Conservation (phyloP, 139 green algal species). For the Coelastrella sp. region DNA sequence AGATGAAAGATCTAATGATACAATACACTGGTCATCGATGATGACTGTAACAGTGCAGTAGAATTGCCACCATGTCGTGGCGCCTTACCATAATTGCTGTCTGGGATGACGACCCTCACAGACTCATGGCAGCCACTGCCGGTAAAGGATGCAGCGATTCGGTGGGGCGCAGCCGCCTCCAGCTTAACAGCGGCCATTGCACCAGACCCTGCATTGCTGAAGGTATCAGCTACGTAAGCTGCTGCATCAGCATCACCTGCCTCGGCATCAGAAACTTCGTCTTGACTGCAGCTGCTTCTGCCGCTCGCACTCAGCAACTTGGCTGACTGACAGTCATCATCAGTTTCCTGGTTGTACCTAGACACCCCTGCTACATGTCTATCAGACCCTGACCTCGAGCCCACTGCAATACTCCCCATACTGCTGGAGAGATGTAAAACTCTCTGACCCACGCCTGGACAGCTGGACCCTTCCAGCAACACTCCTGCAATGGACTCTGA, state of each 20-base stretch:
- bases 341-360: neutral
- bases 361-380: neutral
- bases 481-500: too few species aligned
- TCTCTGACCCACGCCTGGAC: too few species aligned
- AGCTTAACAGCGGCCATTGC: too few species aligned
- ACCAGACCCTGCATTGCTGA: neutral
- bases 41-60: neutral
- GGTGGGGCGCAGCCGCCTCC: neutral
- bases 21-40: neutral
- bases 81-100: slow-evolving; percentile 12
- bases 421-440: too few species aligned
- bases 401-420: too few species aligned
- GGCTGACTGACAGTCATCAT: neutral
- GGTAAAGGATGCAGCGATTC: slow-evolving; percentile 9
- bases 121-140: slow-evolving; percentile 28
- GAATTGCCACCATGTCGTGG: too few species aligned
- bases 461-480: too few species aligned
- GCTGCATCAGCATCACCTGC: neutral
- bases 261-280: neutral
- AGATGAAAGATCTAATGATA: neutral
- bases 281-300: neutral
- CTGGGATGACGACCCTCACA: slow-evolving; percentile 44
- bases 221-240: neutral
- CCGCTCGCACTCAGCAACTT: neutral
- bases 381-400: too few species aligned